Base-by-base conservation (phyloP, 176 grass and related monocot species). In the Phyllostachys edulis region DNA sequence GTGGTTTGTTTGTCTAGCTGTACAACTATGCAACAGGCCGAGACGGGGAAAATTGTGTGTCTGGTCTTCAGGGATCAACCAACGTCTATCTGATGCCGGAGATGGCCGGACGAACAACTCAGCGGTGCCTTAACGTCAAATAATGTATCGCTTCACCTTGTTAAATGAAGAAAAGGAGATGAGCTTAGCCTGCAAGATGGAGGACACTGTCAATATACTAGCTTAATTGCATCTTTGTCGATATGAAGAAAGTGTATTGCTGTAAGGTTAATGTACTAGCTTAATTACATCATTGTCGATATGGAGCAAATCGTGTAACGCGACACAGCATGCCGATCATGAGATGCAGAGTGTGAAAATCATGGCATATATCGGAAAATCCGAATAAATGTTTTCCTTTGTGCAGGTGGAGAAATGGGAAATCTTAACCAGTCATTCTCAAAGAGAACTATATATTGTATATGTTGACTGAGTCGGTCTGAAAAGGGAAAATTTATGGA, bases 71-170 rank as follows among this genome's bases (percentile, higher is more conserved):
- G 18, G 24, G 74, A 55, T 56, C 27, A 64, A 29, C 40, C 44
- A 85, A 63, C 32, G 32, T 34, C 40, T 29, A 52, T 71, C 44
- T 39, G 20, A 7, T 21, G 17, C 37, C 64, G 63, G 36, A 61
- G 61, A 41, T 50, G 5, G 34, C 27, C 16, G 1, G 79, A 27
- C 3, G 60, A 12, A 5, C 66, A 50, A 12, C 24, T 55, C 45
- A 9, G 15, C 32, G 3, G 49, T 3, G 67, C 77, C 49, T 34
- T 52, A 0, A 74, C 51, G 75, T 68, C 54, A 54, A 26, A 79
- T 84, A 84, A 82, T 75, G 52, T 84, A 64, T 84, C 21, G 59
- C 60, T 85, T 50, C 80, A 73, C 80, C 76, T 89, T 68, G 61
- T 42, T 50, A 75, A 73, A 88, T 62, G 72, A 72, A 65, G 79